These are phyloP conservation scores for Saccharomyces jurei DNA, from an alignment of 805 yeast species.

Conservation along the genomic window DNA sequence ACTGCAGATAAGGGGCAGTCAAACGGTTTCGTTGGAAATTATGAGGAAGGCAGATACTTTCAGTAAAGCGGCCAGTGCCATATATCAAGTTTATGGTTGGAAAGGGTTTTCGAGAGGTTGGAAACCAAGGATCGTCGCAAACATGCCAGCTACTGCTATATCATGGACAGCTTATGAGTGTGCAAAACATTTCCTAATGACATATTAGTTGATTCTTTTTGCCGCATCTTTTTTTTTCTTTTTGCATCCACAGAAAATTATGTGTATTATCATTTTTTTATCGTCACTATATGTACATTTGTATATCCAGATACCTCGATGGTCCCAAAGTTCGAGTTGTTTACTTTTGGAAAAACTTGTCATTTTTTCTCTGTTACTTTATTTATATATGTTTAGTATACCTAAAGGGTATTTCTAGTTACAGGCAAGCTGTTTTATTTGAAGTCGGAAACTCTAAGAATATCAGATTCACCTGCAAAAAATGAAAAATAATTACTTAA, in stretches of 20 bases:
- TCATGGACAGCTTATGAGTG: conserved; percentile 98
- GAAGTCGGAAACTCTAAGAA: neutral
- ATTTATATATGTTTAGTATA: neutral
- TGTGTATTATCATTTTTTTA: neutral
- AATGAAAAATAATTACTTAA: neutral
- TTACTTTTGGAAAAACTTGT: neutral
- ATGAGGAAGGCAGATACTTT: conserved; percentile 56
- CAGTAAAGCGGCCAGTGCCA: conserved; percentile 60
- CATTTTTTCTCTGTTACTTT: neutral
- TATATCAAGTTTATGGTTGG: conserved; percentile 54
- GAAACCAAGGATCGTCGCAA: conserved; percentile 84
- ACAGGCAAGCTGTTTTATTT: neutral
- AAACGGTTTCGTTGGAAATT: conserved; percentile 33
- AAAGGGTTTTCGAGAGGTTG: conserved; percentile 75
- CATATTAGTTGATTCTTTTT: neutral
- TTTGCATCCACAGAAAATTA: neutral
- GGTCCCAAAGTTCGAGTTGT: neutral
- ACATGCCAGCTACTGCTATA: conserved; percentile 96
- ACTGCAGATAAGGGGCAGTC: conserved; percentile 69
- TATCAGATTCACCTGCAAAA: neutral
- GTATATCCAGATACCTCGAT: neutral
- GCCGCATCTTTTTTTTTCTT: neutral
- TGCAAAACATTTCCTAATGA: conserved; percentile 56
- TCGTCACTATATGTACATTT: neutral
- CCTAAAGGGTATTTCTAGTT: neutral